These are phyloP conservation scores for Millerozyma miso DNA, from an alignment of 805 yeast genomes.

Conservation along the genomic window DNA sequence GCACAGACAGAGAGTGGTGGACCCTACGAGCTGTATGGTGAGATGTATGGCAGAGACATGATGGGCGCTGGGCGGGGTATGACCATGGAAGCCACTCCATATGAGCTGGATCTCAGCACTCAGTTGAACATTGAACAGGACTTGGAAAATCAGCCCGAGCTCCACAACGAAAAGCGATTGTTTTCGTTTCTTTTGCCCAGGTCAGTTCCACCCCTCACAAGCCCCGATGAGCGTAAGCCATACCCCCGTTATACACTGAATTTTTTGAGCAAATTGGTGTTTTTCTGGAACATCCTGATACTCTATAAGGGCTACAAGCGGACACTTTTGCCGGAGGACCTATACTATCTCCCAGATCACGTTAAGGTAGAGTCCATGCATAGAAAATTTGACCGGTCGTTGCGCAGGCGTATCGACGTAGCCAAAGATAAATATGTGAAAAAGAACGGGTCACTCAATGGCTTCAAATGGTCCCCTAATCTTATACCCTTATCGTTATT, in stretches of 20 bases:
- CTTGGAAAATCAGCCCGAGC: constrained; percentile 23
- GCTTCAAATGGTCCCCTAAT: constrained; percentile 37
- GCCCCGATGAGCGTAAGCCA: constrained; percentile 44
- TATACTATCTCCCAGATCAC: constrained; percentile 32
- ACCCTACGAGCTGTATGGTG: background rate
- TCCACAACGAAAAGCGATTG: constrained; percentile 44
- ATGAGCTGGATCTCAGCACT: background rate
- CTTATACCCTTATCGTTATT: constrained; percentile 44
- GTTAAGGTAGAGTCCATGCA: constrained; percentile 36
- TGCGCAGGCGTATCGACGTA: constrained; percentile 18
- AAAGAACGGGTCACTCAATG: constrained; percentile 13
- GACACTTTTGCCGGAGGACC: constrained; percentile 34
- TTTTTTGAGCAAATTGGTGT: constrained; percentile 35
- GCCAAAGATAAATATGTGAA: constrained; percentile 17
- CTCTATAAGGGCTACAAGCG: constrained; percentile 38
- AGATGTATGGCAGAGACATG: background rate
- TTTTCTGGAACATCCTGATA: constrained; percentile 39
- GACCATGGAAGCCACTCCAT: background rate
- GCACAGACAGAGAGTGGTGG: background rate
- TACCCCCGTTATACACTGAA: constrained; percentile 45
- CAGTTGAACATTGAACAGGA: background rate
- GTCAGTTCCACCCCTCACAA: constrained; percentile 48
- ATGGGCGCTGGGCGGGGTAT: background rate
- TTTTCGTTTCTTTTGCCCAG: constrained; percentile 49
- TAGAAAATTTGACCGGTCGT: constrained; percentile 19